phyloP scores from a whole-genome alignment of 2,329 filamentous ascomycete genomes.

The Epichloe sylvatica region DNA sequence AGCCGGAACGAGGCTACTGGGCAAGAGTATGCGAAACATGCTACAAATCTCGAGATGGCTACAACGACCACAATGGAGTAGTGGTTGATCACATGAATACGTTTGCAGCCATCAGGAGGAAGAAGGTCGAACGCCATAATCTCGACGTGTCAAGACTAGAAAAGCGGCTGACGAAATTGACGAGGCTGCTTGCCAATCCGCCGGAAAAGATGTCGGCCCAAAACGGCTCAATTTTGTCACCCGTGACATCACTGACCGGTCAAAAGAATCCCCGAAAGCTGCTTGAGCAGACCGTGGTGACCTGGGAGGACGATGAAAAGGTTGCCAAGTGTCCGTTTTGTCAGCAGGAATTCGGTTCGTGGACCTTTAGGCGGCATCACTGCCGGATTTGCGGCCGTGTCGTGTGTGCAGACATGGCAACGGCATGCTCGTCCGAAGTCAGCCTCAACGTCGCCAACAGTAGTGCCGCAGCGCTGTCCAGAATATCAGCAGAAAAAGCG shows the following conservation, averaged over 20 bases:
- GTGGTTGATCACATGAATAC: slow-evolving; percentile 56
- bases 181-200: slow-evolving; percentile 63
- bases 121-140: slow-evolving; percentile 68
- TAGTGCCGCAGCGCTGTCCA: slow-evolving; percentile 12
- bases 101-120: slow-evolving; percentile 59
- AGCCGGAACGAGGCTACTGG: slow-evolving; percentile 83
- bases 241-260: slow-evolving; percentile 46
- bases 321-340: slow-evolving; percentile 83
- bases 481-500: slow-evolving; percentile 28
- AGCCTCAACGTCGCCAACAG: slow-evolving; percentile 58
- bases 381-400: slow-evolving; percentile 88
- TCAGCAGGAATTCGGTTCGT: slow-evolving; percentile 86
- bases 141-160: slow-evolving; percentile 82
- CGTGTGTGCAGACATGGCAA: slow-evolving; percentile 77
- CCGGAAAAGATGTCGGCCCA: slow-evolving; percentile 47
- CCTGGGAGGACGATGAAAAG: slow-evolving; percentile 81
- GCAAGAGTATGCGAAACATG: slow-evolving; percentile 97
- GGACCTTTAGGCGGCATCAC: slow-evolving; percentile 86
- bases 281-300: slow-evolving; percentile 82
- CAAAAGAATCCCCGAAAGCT: slow-evolving; percentile 65
- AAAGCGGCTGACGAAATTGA: slow-evolving; percentile 82
- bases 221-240: slow-evolving; percentile 42
- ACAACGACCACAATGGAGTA: slow-evolving; percentile 73
- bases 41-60: slow-evolving; percentile 90
- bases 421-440: slow-evolving; percentile 72